phyloP scores from a whole-genome alignment of 306 rosid genomes.

The Ormosia emarginata region DNA sequence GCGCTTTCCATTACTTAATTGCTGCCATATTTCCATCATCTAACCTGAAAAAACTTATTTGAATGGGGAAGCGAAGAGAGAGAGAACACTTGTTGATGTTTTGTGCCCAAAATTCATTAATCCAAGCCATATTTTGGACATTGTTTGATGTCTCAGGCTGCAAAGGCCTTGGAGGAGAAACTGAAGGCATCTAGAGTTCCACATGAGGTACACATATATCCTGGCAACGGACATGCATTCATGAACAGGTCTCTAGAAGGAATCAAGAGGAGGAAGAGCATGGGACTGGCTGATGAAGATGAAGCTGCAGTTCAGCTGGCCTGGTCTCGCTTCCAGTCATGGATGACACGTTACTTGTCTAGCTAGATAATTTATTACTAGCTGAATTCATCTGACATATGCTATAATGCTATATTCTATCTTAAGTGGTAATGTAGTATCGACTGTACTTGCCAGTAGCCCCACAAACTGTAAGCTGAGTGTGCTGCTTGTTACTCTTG shows the following conservation, averaged over 20 bases:
- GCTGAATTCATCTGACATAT: not conserved
- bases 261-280: slow-evolving; percentile 70
- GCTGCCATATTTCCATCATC: not conserved
- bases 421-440: not conserved
- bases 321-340: slow-evolving; percentile 86
- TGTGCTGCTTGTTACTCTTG: not conserved
- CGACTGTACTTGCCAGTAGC: not conserved
- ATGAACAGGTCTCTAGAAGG: slow-evolving; percentile 92
- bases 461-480: not conserved
- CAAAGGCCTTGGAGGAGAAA: slow-evolving; percentile 82
- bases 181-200: slow-evolving; percentile 83
- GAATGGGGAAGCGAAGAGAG: not conserved
- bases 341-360: slow-evolving; percentile 71
- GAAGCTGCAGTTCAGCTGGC: slow-evolving; percentile 74
- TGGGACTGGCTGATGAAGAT: slow-evolving; percentile 84
- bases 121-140: slow-evolving; percentile 3
- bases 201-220: slow-evolving; percentile 72
- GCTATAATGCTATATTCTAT: not conserved
- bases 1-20: not conserved
- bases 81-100: not conserved
- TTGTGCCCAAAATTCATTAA: not conserved
- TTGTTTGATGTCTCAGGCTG: slow-evolving; percentile 63
- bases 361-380: slow-evolving; percentile 11
- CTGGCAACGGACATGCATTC: slow-evolving; percentile 81
- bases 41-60: not conserved